Conservation (phyloP, 495 filamentous ascomycete genomes). For the Tetracladium marchalianum region DNA sequence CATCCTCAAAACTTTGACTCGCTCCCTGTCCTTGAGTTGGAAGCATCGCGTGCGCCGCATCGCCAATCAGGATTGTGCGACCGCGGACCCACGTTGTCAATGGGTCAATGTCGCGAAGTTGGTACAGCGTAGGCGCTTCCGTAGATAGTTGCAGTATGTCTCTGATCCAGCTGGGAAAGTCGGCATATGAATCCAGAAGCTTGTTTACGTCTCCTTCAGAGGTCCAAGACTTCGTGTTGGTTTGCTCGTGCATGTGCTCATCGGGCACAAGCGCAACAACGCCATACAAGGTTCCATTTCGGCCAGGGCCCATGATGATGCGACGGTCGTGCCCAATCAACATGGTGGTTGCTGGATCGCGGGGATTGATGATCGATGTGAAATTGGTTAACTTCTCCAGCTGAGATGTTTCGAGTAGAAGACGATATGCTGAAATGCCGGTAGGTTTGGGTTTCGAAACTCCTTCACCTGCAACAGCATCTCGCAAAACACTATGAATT, state of each 20-base stretch:
- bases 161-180: conserved; percentile 26
- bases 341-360: conserved; percentile 3
- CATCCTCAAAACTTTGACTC: conserved; percentile 31
- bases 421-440: conserved; percentile 3
- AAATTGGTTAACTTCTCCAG: neutral
- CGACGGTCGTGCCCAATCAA: conserved; percentile 3
- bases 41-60: conserved; percentile 59
- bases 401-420: neutral
- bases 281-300: conserved; percentile 11
- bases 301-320: conserved; percentile 2
- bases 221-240: conserved; percentile 20
- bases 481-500: conserved; percentile 13
- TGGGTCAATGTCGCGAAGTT: conserved; percentile 34
- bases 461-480: neutral
- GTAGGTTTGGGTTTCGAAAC: neutral
- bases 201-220: conserved; percentile 25
- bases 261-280: conserved; percentile 18
- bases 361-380: neutral
- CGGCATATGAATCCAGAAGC: conserved; percentile 28
- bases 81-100: conserved; percentile 27
- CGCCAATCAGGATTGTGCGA: conserved; percentile 40
- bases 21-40: conserved; percentile 36
- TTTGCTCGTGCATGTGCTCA: conserved; percentile 13
- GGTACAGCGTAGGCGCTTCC: conserved; percentile 25
- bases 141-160: conserved; percentile 11